A percentile compares a stretch with the other conserved stretches of the same genome.
These are phyloP conservation scores for Beauveria varroae DNA, from an alignment of 2,329 filamentous ascomycete species.

Conservation along the genomic window DNA sequence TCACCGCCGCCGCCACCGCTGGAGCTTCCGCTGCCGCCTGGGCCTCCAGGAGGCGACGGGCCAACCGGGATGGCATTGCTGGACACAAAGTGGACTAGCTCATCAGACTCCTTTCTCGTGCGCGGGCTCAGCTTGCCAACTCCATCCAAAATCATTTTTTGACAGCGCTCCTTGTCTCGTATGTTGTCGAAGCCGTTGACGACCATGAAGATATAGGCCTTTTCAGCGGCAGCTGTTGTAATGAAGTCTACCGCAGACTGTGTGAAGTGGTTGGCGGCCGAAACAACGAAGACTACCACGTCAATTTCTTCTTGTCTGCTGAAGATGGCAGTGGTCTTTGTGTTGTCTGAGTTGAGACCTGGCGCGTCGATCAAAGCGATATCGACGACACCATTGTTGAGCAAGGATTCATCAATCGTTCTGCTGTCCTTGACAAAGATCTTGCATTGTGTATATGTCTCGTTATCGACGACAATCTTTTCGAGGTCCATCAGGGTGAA, in stretches of 20 bases:
- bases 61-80: slow-evolving; percentile 85
- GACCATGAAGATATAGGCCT: slow-evolving; percentile 98
- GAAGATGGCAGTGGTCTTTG: slow-evolving; percentile 96
- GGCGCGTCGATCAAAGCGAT: slow-evolving; percentile 97
- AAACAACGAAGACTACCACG: slow-evolving; percentile 96
- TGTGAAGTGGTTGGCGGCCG: slow-evolving; percentile 95
- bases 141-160: slow-evolving; percentile 90
- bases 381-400: slow-evolving; percentile 97
- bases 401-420: slow-evolving; percentile 81
- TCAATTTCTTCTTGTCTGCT: slow-evolving; percentile 97
- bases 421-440: slow-evolving; percentile 90
- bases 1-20: slow-evolving; percentile 49
- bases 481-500: slow-evolving; percentile 73
- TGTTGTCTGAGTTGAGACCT: slow-evolving; percentile 88
- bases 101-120: slow-evolving; percentile 84
- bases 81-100: slow-evolving; percentile 95
- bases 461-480: slow-evolving; percentile 81
- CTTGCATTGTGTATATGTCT: slow-evolving; percentile 89
- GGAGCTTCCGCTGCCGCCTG: slow-evolving; percentile 45
- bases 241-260: slow-evolving; percentile 98
- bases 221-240: slow-evolving; percentile 88
- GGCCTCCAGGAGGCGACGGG: slow-evolving; percentile 48
- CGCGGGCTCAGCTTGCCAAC: slow-evolving; percentile 79
- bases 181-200: slow-evolving; percentile 97
- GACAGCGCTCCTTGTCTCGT: slow-evolving; percentile 79